Percentiles rank a stretch among this genome's conserved stretches.
Conservation (phyloP, 306 rosid genomes). For the Inga laurina region DNA sequence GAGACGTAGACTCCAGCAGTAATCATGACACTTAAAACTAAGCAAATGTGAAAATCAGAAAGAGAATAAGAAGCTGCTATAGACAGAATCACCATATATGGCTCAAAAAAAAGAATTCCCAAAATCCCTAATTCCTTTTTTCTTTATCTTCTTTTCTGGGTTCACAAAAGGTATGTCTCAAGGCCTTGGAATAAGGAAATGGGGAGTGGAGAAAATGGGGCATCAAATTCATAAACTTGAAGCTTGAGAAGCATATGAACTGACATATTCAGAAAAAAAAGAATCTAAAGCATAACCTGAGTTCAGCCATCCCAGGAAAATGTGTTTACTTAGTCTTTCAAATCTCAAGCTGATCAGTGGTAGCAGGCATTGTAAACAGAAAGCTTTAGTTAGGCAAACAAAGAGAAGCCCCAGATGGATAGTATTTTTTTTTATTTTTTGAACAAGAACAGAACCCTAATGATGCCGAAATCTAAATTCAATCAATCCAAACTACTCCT, state of each 20-base stretch:
- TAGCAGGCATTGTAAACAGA: background rate
- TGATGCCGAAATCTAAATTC: background rate
- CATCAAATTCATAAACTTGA: background rate
- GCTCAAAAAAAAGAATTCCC: background rate
- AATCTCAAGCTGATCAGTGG: background rate
- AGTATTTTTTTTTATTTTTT: too few relatives aligned
- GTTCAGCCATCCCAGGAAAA: background rate
- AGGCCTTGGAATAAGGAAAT: background rate
- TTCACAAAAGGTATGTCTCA: background rate
- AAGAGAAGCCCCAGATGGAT: background rate
- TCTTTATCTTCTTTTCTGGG: background rate
- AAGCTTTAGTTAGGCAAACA: background rate
- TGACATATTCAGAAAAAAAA: background rate
- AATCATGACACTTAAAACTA: background rate
- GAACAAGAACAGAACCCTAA: background rate
- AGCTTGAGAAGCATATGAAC: constrained; percentile 1
- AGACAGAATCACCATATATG: background rate
- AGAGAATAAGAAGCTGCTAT: background rate
- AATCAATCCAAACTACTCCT: background rate
- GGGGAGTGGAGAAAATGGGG: background rate
- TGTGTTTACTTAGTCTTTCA: background rate
- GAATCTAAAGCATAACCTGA: background rate
- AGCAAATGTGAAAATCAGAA: background rate
- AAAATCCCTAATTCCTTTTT: background rate
- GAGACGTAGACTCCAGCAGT: background rate